phyloP scores from a whole-genome alignment of 805 yeast species.

The Lachancea quebecensis region DNA sequence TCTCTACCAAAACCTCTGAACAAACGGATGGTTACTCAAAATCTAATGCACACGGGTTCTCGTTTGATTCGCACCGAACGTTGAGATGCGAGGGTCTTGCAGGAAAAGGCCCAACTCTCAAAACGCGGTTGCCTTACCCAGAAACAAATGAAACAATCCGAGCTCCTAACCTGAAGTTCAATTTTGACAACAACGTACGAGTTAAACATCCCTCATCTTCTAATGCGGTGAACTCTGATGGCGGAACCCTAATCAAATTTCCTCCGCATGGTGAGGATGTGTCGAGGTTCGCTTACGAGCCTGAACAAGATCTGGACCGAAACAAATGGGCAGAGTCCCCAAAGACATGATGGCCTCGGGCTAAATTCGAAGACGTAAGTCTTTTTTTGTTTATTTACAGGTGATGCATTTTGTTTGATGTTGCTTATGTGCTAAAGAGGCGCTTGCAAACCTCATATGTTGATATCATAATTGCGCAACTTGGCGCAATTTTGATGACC shows the following conservation, averaged over 20 bases:
- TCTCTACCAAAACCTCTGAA: background rate
- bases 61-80: constrained; percentile 4
- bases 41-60: background rate
- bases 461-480: constrained; percentile 98
- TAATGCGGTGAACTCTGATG: background rate
- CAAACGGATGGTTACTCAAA: background rate
- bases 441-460: constrained; percentile 86
- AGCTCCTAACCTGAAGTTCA: background rate
- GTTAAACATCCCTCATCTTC: background rate
- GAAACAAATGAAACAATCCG: constrained; percentile 2
- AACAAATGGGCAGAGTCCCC: constrained; percentile 17
- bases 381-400: background rate
- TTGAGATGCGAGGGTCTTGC: constrained; percentile 1
- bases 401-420: background rate
- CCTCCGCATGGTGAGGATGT: background rate
- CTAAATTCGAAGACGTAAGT: background rate
- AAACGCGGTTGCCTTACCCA: constrained; percentile 3
- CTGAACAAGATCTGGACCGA: constrained; percentile 16
- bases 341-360: background rate
- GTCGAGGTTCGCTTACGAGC: constrained; percentile 9
- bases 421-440: constrained; percentile 30
- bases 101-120: background rate
- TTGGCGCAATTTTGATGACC: constrained; percentile 86
- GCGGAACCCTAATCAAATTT: background rate
- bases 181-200: background rate